Percentiles rank a stretch among this genome's conserved stretches.
phyloP scores from a whole-genome alignment of 1,139 yeast species.

The Debaryomyces fabryi region DNA sequence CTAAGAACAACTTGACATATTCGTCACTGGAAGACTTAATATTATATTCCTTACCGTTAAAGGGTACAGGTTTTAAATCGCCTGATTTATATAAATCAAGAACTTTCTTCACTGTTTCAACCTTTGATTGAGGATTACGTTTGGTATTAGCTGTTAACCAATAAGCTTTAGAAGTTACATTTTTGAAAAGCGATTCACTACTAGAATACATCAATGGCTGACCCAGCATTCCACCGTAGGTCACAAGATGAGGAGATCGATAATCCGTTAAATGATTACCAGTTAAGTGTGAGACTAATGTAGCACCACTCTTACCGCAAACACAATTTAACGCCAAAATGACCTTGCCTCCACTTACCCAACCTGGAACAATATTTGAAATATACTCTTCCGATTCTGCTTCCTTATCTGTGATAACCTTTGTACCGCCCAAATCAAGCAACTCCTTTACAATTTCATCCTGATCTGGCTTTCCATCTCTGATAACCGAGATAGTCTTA shows the following conservation, averaged over 20 bases:
- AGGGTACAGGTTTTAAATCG: constrained; percentile 56
- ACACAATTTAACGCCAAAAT: constrained; percentile 37
- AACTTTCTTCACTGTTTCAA: constrained; percentile 56
- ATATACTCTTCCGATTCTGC: constrained; percentile 64
- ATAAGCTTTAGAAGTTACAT: constrained; percentile 76
- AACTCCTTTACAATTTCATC: constrained; percentile 26
- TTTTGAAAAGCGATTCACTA: constrained; percentile 58
- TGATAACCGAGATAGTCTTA: constrained; percentile 33
- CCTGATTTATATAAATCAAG: constrained; percentile 63
- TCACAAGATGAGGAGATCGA: constrained; percentile 20
- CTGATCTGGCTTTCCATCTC: constrained; percentile 33
- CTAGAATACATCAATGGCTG: constrained; percentile 51
- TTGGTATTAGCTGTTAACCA: constrained; percentile 83
- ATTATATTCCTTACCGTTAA: constrained; percentile 38
- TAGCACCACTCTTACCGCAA: constrained; percentile 30
- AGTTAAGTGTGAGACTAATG: constrained; percentile 28
- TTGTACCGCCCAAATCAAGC: constrained; percentile 33
- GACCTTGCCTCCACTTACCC: constrained; percentile 38
- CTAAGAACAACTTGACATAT: constrained; percentile 46
- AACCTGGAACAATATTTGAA: constrained; percentile 36
- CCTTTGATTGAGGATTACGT: constrained; percentile 60
- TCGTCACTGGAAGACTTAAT: constrained; percentile 39
- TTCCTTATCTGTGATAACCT: constrained; percentile 44
- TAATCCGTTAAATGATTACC: constrained; percentile 20
- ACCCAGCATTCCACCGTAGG: constrained; percentile 32